These are phyloP conservation scores for Plectranthus barbatus DNA, from an alignment of 257 asterid species.

Conservation along the genomic window DNA sequence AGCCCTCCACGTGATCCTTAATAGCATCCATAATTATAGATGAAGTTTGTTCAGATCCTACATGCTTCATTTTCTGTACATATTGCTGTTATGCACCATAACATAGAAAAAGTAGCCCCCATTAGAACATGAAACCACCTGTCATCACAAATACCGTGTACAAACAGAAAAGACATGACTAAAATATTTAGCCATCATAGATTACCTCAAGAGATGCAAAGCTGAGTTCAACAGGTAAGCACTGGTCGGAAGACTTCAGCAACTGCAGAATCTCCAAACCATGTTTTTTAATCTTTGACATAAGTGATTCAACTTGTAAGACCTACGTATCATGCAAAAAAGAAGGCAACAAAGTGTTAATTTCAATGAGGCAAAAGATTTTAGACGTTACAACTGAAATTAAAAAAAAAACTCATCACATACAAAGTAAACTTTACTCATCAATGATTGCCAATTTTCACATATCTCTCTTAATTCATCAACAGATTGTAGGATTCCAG, in stretches of 20 bases:
- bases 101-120: conserved; percentile 1
- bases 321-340: conserved; percentile 39
- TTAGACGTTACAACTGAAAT: not conserved
- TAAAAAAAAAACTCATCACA: conserved; percentile 15
- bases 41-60: conserved; percentile 44
- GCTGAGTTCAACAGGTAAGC: conserved; percentile 38
- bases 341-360: conserved; percentile 2
- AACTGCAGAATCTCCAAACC: conserved; percentile 61
- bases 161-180: not conserved
- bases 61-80: conserved; percentile 50
- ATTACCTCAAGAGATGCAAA: conserved; percentile 68
- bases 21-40: conserved; percentile 40
- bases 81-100: conserved; percentile 33
- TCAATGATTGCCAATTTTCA: conserved; percentile 58
- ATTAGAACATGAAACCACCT: conserved; percentile 10
- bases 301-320: conserved; percentile 62
- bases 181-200: not conserved
- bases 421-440: conserved; percentile 85
- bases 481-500: conserved; percentile 45
- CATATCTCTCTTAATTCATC: conserved; percentile 58
- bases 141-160: not conserved
- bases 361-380: not conserved
- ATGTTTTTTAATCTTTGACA: conserved; percentile 33
- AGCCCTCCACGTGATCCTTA: conserved; percentile 56
- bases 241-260: conserved; percentile 49